Percentiles rank a stretch among this genome's conserved stretches.
These are phyloP conservation scores for rapeseed (Brassica napus) DNA, from an alignment of 345 rosid genomes.

Conservation along the genomic window Da-Ae NC_063447.1:4463501-4464000, in stretches of 20 bases:
- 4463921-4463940: neutral
- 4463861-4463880: neutral
- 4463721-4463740: constrained; percentile 87
- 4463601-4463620: constrained; percentile 80
- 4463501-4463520: constrained; percentile 11
- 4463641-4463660: constrained; percentile 62
- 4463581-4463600: constrained; percentile 67
- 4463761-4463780: constrained; percentile 74
- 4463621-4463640: constrained; percentile 79
- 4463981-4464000: neutral
- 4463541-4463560: constrained; percentile 40
- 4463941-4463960: neutral
- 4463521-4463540: neutral
- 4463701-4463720: constrained; percentile 64
- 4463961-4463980: neutral
- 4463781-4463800: constrained; percentile 50
- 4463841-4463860: constrained; percentile 62
- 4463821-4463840: constrained; percentile 62
- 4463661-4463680: constrained; percentile 74
- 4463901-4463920: neutral
- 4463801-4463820: constrained; percentile 69
- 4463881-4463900: neutral
- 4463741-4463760: constrained; percentile 71
- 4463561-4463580: neutral
- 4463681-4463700: constrained; percentile 70